These are phyloP conservation scores for Ammopiptanthus mongolicus DNA, from an alignment of 306 rosid species.

Conservation along the genomic window DNA sequence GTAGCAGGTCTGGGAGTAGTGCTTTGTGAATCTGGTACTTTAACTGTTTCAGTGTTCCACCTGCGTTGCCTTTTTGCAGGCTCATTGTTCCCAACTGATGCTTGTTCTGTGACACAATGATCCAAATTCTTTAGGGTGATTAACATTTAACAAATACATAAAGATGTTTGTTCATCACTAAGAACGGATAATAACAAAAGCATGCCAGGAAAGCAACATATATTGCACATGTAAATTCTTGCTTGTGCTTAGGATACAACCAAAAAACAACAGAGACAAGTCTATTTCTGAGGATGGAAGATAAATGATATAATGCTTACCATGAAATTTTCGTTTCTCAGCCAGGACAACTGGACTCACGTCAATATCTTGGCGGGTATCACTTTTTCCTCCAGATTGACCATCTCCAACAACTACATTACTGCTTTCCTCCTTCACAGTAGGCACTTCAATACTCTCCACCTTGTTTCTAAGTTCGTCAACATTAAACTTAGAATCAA, in stretches of 20 bases:
- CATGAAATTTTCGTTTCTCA: slow-evolving; percentile 83
- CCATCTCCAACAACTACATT: slow-evolving; percentile 46
- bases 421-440: slow-evolving; percentile 47
- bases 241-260: neutral
- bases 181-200: neutral
- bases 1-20: slow-evolving; percentile 40
- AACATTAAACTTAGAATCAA: slow-evolving; percentile 63
- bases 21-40: slow-evolving; percentile 55
- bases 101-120: slow-evolving; percentile 46
- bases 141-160: neutral
- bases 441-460: slow-evolving; percentile 42
- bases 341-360: slow-evolving; percentile 33
- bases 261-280: neutral
- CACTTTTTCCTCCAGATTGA: slow-evolving; percentile 42
- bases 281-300: neutral
- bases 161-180: neutral
- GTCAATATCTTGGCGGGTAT: slow-evolving; percentile 44
- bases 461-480: slow-evolving; percentile 47
- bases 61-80: slow-evolving; percentile 85
- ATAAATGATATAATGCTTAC: slow-evolving; percentile 41
- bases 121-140: slow-evolving; percentile 1
- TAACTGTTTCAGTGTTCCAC: slow-evolving; percentile 70
- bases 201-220: slow-evolving; percentile 3
- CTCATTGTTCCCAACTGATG: slow-evolving; percentile 56
- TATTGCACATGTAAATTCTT: neutral